These are phyloP conservation scores for Aspergillus cristatus DNA, from an alignment of 495 filamentous ascomycete genomes.

Conservation along the genomic window DNA sequence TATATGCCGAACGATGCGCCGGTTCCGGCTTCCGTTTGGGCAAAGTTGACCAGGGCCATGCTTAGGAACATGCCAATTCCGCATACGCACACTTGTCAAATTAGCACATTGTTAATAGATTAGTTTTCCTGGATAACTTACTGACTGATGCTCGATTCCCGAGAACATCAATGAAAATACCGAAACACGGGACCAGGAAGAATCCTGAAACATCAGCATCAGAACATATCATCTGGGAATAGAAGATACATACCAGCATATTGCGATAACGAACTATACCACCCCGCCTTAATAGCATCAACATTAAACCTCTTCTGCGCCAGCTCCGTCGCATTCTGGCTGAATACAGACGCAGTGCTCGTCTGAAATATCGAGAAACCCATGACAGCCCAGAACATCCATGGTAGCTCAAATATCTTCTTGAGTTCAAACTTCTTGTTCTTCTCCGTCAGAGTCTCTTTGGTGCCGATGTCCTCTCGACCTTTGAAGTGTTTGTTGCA, in stretches of 20 bases:
- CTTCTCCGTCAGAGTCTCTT: conserved; percentile 32
- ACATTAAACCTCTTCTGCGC: conserved; percentile 34
- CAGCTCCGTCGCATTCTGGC: conserved; percentile 35
- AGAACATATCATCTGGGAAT: no score
- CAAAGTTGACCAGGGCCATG: conserved; percentile 33
- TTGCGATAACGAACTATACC: conserved; percentile 34
- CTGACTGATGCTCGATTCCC: conserved; percentile 32
- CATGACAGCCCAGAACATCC: conserved; percentile 35
- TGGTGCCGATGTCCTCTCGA: conserved; percentile 27
- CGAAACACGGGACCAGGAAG: conserved; percentile 32
- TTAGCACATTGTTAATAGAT: no score
- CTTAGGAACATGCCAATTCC: conserved; percentile 30
- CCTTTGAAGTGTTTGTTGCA: conserved; percentile 22
- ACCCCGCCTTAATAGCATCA: conserved; percentile 31
- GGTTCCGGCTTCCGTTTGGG: conserved; percentile 22
- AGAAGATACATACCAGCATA: conserved; percentile 24
- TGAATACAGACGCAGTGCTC: conserved; percentile 28
- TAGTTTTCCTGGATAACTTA: no score
- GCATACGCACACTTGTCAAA: conserved; percentile 23
- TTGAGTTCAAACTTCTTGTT: conserved; percentile 36
- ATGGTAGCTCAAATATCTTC: conserved; percentile 35
- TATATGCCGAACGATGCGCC: conserved; percentile 37
- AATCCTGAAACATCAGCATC: conserved; percentile 17
- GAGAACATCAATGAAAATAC: conserved; percentile 35
- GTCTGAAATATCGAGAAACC: conserved; percentile 37